A percentile compares a stretch with the other conserved stretches of the same genome.
Conservation (phyloP, 2,329 filamentous ascomycete species). For the Calonectria henricotiae region DNA sequence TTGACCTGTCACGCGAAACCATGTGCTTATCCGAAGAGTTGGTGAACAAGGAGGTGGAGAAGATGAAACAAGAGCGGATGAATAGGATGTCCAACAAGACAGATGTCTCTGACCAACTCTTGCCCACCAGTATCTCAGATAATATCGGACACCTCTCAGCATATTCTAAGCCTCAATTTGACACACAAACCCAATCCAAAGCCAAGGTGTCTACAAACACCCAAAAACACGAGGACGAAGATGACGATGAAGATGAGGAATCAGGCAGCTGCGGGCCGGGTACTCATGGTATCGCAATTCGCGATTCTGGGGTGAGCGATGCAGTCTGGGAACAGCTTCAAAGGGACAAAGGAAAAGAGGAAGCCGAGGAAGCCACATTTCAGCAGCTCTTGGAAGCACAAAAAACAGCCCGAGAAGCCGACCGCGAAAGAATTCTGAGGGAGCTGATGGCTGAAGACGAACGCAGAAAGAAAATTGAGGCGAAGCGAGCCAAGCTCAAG, state of each 20-base stretch:
- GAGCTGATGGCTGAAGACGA: slow-evolving; percentile 51
- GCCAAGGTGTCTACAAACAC: background rate
- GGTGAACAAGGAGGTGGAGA: slow-evolving; percentile 42
- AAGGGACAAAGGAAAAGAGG: slow-evolving; percentile 62
- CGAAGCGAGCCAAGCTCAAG: slow-evolving; percentile 65
- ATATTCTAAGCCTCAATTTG: background rate
- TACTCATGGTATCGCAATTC: slow-evolving; percentile 38
- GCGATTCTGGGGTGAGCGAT: slow-evolving; percentile 74
- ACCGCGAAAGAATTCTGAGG: slow-evolving; percentile 58
- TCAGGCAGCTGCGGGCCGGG: background rate
- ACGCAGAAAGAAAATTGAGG: slow-evolving; percentile 58
- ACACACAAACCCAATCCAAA: background rate
- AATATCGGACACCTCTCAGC: background rate
- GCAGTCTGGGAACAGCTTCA: slow-evolving; percentile 75
- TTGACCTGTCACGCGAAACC: slow-evolving; percentile 37
- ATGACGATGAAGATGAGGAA: slow-evolving; percentile 36
- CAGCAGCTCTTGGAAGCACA: slow-evolving; percentile 55
- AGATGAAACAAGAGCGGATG: slow-evolving; percentile 47
- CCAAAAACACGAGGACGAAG: background rate
- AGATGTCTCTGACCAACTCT: accelerated
- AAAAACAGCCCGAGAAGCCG: slow-evolving; percentile 51
- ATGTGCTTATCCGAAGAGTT: slow-evolving; percentile 45
- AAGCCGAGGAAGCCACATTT: slow-evolving; percentile 59
- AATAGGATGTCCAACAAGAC: slow-evolving; percentile 42
- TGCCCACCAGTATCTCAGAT: accelerated